Percentiles rank a stretch among this genome's conserved stretches.
These are phyloP conservation scores for Brassica juncea DNA, from an alignment of 345 rosid genomes.

Conservation along the genomic window DNA sequence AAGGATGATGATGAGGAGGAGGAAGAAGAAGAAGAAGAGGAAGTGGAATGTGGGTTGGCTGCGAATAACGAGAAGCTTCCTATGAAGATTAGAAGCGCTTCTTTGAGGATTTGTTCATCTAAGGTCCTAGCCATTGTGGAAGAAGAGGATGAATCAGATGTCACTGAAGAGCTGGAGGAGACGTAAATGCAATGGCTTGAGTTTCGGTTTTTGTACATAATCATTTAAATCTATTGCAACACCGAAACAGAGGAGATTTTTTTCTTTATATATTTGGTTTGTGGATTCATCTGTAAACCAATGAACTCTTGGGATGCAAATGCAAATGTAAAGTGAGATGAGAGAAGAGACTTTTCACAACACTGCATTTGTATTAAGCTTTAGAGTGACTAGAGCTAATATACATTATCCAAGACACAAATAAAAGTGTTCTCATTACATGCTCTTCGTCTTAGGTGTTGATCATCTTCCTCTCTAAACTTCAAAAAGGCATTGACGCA, in stretches of 20 bases:
- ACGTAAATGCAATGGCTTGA: background rate
- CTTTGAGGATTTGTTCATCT: constrained; percentile 55
- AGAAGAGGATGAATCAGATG: constrained; percentile 46
- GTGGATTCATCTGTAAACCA: constrained; percentile 28
- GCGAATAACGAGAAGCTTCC: constrained; percentile 48
- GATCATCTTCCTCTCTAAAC: constrained; percentile 15
- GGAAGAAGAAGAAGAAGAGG: constrained; percentile 60
- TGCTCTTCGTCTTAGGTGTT: constrained; percentile 5
- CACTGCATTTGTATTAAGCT: constrained; percentile 36
- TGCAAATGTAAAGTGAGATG: constrained; percentile 32
- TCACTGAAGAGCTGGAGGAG: constrained; percentile 41
- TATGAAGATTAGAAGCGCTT: constrained; percentile 47
- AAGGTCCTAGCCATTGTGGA: constrained; percentile 64
- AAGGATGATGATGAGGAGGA: constrained; percentile 72
- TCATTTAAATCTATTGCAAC: constrained; percentile 30
- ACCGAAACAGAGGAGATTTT: constrained; percentile 27
- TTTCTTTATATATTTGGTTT: constrained; percentile 1
- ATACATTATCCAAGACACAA: constrained; percentile 29
- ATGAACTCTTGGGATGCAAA: constrained; percentile 38
- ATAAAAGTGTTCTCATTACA: constrained; percentile 15
- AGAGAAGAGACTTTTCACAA: constrained; percentile 29
- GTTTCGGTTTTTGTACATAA: constrained; percentile 43
- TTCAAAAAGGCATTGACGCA: constrained; percentile 27
- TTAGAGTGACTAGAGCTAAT: constrained; percentile 37
- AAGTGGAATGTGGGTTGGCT: constrained; percentile 40